Evolutionary conservation across 371 early-diverging fungal species (phyloP).

Genomic region (Vairimorpha ceranae): DNA sequence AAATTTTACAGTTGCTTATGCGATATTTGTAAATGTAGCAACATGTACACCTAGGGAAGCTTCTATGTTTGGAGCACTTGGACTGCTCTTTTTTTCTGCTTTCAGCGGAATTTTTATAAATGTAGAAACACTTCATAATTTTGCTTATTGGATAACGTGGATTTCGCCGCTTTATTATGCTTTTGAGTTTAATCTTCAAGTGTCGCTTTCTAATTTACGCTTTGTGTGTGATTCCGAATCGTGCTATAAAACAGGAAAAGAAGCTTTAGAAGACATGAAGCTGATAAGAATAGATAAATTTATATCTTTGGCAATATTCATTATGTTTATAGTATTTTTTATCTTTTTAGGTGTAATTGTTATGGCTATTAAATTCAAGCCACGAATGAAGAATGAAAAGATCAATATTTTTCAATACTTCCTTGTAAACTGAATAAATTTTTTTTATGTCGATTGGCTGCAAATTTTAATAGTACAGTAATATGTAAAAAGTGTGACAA

Average conservation of each 20-base stretch:
- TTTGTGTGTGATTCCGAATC: background rate
- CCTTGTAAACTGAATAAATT: background rate
- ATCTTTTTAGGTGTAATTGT: background rate
- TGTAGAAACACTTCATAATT: slow-evolving; percentile 59
- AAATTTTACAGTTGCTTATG: slow-evolving; percentile 55
- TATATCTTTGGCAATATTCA: background rate
- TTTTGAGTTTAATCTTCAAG: slow-evolving; percentile 49
- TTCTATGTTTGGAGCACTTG: slow-evolving; percentile 63
- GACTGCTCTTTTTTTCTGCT: slow-evolving; percentile 62
- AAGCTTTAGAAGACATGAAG: background rate
- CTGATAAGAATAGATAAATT: background rate
- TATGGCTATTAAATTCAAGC: background rate
- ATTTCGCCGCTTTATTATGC: slow-evolving; percentile 60
- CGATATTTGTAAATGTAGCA: slow-evolving; percentile 60
- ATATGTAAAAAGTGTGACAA: too few species aligned
- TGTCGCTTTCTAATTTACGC: background rate
- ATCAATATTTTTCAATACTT: background rate
- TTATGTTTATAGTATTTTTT: background rate
- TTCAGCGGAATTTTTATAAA: slow-evolving; percentile 64
- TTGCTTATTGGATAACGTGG: slow-evolving; percentile 64
- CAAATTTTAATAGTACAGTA: too few species aligned
- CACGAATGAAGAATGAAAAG: background rate
- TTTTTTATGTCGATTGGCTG: too few species aligned
- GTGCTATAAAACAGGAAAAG: background rate
- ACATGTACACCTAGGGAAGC: slow-evolving; percentile 60